Conservation (phyloP, 129 eudicot species). For the carrot (Daucus carota) region DH1_v3.0 NC_030382.2:48823501-48824000, state of each 20-base stretch:
- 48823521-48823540: slow-evolving; percentile 96
- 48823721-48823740: slow-evolving; percentile 87
- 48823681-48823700: neutral
- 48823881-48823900: neutral
- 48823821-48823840: slow-evolving; percentile 90
- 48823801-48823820: slow-evolving; percentile 92
- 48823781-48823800: slow-evolving; percentile 87
- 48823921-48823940: neutral
- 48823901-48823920: neutral
- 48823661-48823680: neutral
- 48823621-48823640: neutral
- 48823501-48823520: slow-evolving; percentile 92
- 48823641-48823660: neutral
- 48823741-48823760: slow-evolving; percentile 91
- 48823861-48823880: slow-evolving; percentile 90
- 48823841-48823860: slow-evolving; percentile 94
- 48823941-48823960: slow-evolving; percentile 2
- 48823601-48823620: slow-evolving; percentile 38
- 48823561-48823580: slow-evolving; percentile 89
- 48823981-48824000: slow-evolving; percentile 87
- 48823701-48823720: slow-evolving; percentile 87
- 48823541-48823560: slow-evolving; percentile 98
- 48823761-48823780: slow-evolving; percentile 95
- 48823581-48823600: slow-evolving; percentile 80
- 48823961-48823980: slow-evolving; percentile 86